phyloP scores from a whole-genome alignment of 2,329 filamentous ascomycete genomes.

The Ambrosiella beaveri region DNA sequence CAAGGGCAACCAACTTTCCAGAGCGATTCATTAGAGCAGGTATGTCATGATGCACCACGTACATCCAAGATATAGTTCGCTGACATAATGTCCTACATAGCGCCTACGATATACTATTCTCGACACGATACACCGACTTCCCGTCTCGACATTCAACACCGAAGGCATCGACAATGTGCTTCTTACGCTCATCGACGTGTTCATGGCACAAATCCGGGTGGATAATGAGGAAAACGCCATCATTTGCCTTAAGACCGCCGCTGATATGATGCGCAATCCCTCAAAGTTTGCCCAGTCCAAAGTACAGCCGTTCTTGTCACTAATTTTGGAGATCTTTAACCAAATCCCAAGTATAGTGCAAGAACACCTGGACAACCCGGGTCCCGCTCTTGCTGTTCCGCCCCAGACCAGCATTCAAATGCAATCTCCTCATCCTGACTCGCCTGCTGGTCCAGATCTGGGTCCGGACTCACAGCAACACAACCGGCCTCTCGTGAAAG shows the following conservation, averaged over 20 bases:
- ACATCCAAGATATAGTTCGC: neutral
- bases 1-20: constrained; percentile 79
- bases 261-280: constrained; percentile 90
- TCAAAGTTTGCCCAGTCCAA: constrained; percentile 59
- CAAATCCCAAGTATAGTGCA: constrained; percentile 88
- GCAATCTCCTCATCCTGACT: constrained; percentile 77
- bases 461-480: constrained; percentile 59
- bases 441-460: constrained; percentile 74
- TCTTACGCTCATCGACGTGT: constrained; percentile 69
- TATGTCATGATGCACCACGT: constrained; percentile 23
- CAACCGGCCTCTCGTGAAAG: constrained; percentile 64
- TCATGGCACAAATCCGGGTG: constrained; percentile 72
- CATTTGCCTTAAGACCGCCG: constrained; percentile 95
- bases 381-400: constrained; percentile 34
- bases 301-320: constrained; percentile 73
- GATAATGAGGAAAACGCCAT: constrained; percentile 99
- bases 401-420: constrained; percentile 50
- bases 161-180: constrained; percentile 82
- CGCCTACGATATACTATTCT: constrained; percentile 86
- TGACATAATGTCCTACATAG: constrained; percentile 22
- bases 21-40: constrained; percentile 78
- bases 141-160: constrained; percentile 48
- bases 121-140: constrained; percentile 81
- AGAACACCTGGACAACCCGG: constrained; percentile 77
- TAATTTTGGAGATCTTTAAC: constrained; percentile 93